These are phyloP conservation scores for Raphidocelis subcapitata DNA, from an alignment of 139 green algal species.

Conservation along the genomic window DNA sequence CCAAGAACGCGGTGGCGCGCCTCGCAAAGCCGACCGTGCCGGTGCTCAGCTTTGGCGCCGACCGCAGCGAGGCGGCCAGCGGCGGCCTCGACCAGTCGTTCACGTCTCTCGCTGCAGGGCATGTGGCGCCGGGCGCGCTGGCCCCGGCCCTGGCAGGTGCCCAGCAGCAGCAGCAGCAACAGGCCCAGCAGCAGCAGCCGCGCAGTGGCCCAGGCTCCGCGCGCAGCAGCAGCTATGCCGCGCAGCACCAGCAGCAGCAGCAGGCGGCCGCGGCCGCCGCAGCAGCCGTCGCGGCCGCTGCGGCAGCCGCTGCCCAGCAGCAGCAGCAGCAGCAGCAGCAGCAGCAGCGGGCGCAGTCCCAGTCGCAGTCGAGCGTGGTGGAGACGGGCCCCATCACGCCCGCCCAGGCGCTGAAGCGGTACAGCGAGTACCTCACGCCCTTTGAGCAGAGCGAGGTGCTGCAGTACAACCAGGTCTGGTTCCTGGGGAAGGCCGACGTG, in stretches of 20 bases:
- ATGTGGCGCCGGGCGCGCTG: too few relatives aligned
- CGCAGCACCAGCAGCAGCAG: background rate
- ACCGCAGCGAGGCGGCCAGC: background rate
- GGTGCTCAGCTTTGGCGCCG: conserved; percentile 1
- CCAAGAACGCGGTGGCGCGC: conserved; percentile 7
- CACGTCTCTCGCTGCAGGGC: too few relatives aligned
- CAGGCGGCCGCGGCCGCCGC: too few relatives aligned
- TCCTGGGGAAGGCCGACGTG: conserved; percentile 54
- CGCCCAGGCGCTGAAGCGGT: conserved; percentile 52
- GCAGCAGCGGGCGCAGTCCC: background rate
- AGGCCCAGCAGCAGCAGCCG: too few relatives aligned
- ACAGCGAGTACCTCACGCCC: conserved; percentile 65
- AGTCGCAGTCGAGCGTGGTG: conserved; percentile 1
- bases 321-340: conserved; percentile 18
- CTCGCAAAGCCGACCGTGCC: conserved; percentile 16
- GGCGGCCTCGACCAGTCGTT: background rate
- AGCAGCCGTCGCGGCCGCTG: conserved; percentile 3
- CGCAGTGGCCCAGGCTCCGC: too few relatives aligned
- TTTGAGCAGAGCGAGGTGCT: conserved; percentile 85
- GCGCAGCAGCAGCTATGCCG: too few relatives aligned
- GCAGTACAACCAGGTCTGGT: conserved; percentile 74
- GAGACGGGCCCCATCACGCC: conserved; percentile 51
- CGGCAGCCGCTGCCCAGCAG: conserved; percentile 13
- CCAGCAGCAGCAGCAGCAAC: too few relatives aligned
- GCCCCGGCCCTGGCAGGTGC: too few relatives aligned